These are phyloP conservation scores for Alternaria longipes DNA, from an alignment of 2,329 filamentous ascomycete genomes.

Conservation along the genomic window DNA sequence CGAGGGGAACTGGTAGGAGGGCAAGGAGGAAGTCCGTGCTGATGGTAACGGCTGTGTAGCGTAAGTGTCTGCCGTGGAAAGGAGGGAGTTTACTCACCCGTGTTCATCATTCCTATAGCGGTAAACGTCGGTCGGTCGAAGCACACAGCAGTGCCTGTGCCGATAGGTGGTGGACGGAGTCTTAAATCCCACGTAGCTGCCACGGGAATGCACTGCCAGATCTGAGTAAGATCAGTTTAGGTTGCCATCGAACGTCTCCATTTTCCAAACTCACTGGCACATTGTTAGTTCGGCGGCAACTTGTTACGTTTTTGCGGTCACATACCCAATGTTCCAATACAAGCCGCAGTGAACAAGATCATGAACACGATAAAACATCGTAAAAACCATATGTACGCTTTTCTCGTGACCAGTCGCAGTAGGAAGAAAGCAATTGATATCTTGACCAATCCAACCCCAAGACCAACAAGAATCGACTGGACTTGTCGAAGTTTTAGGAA, in stretches of 20 bases:
- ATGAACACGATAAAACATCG: constrained; percentile 27
- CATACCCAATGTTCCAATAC: constrained; percentile 3
- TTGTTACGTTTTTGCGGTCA: background rate
- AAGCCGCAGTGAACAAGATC: constrained; percentile 2
- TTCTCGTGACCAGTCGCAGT: constrained; percentile 54
- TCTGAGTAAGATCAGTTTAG: constrained; percentile 50
- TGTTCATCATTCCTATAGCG: constrained; percentile 58
- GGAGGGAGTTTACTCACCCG: constrained; percentile 35
- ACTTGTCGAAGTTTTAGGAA: constrained; percentile 55
- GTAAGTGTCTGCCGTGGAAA: background rate
- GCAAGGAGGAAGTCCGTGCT: constrained; percentile 3
- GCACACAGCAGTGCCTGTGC: constrained; percentile 52
- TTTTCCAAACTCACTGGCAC: background rate
- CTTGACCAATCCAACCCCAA: constrained; percentile 59
- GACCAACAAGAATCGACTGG: constrained; percentile 59
- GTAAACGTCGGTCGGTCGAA: constrained; percentile 54
- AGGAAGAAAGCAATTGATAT: constrained; percentile 60
- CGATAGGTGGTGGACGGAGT: constrained; percentile 42
- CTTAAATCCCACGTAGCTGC: constrained; percentile 56
- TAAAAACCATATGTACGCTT: constrained; percentile 45
- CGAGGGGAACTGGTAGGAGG: background rate
- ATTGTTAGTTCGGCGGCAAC: background rate
- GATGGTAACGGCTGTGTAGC: background rate
- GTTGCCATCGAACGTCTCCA: constrained; percentile 47
- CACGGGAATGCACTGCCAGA: constrained; percentile 60